Evolutionary conservation across 257 asterid genomes (phyloP).

Genomic region (Eustoma russellianum): DNA sequence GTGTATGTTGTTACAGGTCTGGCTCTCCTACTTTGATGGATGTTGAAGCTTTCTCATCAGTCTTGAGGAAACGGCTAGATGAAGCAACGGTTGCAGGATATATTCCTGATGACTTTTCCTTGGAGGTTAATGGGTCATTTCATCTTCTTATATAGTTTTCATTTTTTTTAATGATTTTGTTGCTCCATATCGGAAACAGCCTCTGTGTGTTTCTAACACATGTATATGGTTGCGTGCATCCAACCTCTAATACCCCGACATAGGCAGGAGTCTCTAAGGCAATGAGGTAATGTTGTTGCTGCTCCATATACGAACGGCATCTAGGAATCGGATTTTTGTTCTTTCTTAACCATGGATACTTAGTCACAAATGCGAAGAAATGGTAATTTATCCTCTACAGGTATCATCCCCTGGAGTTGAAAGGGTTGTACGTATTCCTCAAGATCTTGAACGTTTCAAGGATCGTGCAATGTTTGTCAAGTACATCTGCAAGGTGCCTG

Average conservation of each 20-base stretch:
- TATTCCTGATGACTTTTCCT: conserved; percentile 47
- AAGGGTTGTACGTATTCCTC: conserved; percentile 61
- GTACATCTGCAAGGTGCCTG: conserved; percentile 31
- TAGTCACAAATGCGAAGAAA: too few species aligned
- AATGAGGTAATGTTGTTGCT: background rate
- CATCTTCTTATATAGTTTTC: conserved; percentile 4
- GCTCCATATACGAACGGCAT: background rate
- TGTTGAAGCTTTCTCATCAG: conserved; percentile 63
- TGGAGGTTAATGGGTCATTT: conserved; percentile 45
- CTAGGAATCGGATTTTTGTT: too few species aligned
- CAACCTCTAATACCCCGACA: too few species aligned
- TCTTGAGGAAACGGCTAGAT: conserved; percentile 52
- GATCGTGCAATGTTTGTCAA: conserved; percentile 72
- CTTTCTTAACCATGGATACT: too few species aligned
- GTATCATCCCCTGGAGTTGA: conserved; percentile 92
- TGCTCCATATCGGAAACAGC: background rate
- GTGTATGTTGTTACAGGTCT: conserved; percentile 37
- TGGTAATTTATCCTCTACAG: conserved; percentile 18
- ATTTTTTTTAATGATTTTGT: background rate
- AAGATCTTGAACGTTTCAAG: conserved; percentile 79
- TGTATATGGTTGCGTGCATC: too few species aligned
- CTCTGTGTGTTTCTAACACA: too few species aligned
- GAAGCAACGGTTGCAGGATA: conserved; percentile 61
- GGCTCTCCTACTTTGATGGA: conserved; percentile 81
- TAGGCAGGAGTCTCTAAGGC: too few species aligned